Percentiles rank a stretch among this genome's conserved stretches.
These are phyloP conservation scores for Malania oleifera DNA, from an alignment of 164 flowering plant species.

Conservation along the genomic window DNA sequence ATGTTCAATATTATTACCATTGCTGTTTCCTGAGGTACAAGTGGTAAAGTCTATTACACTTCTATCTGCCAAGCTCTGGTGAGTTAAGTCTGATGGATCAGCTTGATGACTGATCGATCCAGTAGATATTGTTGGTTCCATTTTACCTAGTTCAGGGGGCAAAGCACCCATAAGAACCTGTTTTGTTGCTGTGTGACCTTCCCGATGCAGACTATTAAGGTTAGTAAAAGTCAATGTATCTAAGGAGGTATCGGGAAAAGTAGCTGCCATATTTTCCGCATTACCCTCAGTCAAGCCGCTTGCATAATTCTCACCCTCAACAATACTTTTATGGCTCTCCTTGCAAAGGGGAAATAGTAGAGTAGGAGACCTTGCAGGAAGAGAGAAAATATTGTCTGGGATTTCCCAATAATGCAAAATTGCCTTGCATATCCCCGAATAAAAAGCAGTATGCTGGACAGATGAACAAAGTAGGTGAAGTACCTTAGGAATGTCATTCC, in stretches of 20 bases:
- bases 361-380: constrained; percentile 13
- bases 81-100: constrained; percentile 27
- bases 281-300: constrained; percentile 20
- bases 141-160: constrained; percentile 19
- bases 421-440: constrained; percentile 55
- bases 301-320: constrained; percentile 20
- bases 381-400: constrained; percentile 26
- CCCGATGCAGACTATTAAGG: constrained; percentile 6
- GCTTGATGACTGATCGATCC: constrained; percentile 25
- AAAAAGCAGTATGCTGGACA: constrained; percentile 32
- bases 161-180: constrained; percentile 7
- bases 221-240: constrained; percentile 9
- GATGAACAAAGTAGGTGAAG: constrained; percentile 49
- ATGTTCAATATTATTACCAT: constrained; percentile 14
- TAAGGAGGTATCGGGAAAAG: constrained; percentile 16
- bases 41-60: constrained; percentile 20
- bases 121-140: constrained; percentile 23
- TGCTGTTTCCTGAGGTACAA: constrained; percentile 19
- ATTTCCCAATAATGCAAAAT: constrained; percentile 69
- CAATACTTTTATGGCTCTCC: constrained; percentile 3
- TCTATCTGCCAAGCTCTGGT: constrained; percentile 26
- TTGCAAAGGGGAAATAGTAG: constrained; percentile 8
- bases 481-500: constrained; percentile 58
- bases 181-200: constrained; percentile 4
- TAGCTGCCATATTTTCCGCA: constrained; percentile 16